A percentile compares a stretch with the other conserved stretches of the same genome.
phyloP scores from a whole-genome alignment of 768 basidiomycete species.

The Stropharia rugosoannulata region DNA sequence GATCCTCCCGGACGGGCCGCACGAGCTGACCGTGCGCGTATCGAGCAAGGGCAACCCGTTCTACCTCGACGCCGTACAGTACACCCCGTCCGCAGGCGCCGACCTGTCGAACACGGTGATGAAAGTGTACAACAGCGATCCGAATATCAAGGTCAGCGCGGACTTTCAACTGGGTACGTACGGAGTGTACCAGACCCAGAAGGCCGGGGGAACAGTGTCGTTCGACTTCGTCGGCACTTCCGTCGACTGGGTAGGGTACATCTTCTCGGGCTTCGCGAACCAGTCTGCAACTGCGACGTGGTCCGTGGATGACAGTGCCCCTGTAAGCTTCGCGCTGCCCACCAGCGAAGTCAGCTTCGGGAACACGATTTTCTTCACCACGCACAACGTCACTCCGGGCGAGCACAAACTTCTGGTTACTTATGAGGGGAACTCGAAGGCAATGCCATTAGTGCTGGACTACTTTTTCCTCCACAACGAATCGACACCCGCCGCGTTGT shows the following conservation, averaged over 20 bases:
- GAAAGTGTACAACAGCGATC: constrained; percentile 2
- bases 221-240: background rate
- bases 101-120: background rate
- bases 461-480: background rate
- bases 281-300: background rate
- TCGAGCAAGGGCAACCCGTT: background rate
- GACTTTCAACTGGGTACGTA: background rate
- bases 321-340: background rate
- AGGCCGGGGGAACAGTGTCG: background rate
- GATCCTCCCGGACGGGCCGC: background rate
- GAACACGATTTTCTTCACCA: background rate
- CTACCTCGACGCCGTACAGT: background rate
- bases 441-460: background rate
- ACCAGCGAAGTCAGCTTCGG: background rate
- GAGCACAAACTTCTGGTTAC: background rate
- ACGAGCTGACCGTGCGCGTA: background rate
- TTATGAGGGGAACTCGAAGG: background rate
- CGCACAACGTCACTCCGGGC: background rate
- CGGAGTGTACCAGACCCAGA: background rate
- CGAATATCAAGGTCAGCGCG: background rate
- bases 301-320: background rate
- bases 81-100: background rate
- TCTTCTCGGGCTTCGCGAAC: background rate
- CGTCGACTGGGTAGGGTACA: background rate
- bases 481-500: background rate